Evolutionary conservation across 2,329 filamentous ascomycete species (phyloP).

Genomic region (Shiraia sp.): DNA sequence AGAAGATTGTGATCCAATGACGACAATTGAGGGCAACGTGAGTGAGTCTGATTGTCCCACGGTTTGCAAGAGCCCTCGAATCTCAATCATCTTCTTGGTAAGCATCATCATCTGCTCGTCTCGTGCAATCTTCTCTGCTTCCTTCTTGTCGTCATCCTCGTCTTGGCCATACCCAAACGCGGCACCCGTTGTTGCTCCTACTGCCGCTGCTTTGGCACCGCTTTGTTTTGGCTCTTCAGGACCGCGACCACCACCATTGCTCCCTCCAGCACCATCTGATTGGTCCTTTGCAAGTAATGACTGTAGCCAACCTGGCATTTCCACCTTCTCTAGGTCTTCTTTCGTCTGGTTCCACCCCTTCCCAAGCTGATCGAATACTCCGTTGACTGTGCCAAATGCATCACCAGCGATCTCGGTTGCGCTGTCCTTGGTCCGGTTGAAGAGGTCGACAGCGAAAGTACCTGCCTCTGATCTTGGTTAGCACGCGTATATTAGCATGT

Average conservation of each 20-base stretch:
- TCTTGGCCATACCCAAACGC: slow-evolving; percentile 78
- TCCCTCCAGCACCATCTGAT: slow-evolving; percentile 44
- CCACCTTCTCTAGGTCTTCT: slow-evolving; percentile 73
- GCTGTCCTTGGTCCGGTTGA: slow-evolving; percentile 72
- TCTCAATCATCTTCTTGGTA: slow-evolving; percentile 99
- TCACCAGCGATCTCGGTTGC: slow-evolving; percentile 70
- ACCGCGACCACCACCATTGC: slow-evolving; percentile 44
- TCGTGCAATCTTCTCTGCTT: slow-evolving; percentile 68
- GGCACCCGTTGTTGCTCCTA: slow-evolving; percentile 71
- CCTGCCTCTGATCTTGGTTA: slow-evolving; percentile 66
- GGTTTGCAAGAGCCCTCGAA: slow-evolving; percentile 84
- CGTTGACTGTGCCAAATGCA: slow-evolving; percentile 72
- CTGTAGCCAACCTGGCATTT: slow-evolving; percentile 75
- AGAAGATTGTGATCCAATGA: slow-evolving; percentile 97
- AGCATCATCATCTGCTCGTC: slow-evolving; percentile 99
- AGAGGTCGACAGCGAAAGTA: slow-evolving; percentile 75
- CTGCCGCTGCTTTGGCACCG: slow-evolving; percentile 60
- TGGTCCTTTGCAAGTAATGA: slow-evolving; percentile 61
- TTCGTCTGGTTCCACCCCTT: slow-evolving; percentile 84
- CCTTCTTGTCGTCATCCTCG: slow-evolving; percentile 68
- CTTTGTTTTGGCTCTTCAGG: slow-evolving; percentile 58
- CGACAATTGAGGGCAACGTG: slow-evolving; percentile 94
- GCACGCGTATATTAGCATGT: slow-evolving; percentile 20
- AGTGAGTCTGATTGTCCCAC: slow-evolving; percentile 90
- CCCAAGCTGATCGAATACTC: slow-evolving; percentile 76